These are phyloP conservation scores for Cardamine occulta DNA, from an alignment of 345 rosid genomes.

Conservation along the genomic window DNA sequence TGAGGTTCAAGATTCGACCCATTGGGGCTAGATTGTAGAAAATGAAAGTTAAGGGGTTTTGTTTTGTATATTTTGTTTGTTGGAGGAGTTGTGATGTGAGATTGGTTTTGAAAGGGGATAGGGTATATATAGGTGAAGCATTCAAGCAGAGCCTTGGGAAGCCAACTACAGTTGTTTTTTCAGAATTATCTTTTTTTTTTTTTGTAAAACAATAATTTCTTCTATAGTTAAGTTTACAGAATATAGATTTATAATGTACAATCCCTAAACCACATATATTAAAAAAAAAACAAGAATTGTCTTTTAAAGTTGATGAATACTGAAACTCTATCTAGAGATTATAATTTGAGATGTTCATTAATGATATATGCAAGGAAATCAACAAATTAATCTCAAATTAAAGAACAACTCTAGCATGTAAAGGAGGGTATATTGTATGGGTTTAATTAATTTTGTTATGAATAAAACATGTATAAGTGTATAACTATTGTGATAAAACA, in stretches of 20 bases:
- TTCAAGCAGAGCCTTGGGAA: constrained; percentile 31
- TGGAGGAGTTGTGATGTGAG: constrained; percentile 33
- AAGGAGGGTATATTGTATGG: not conserved
- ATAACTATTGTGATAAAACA: not conserved
- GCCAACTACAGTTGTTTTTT: constrained; percentile 38
- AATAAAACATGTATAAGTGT: not conserved
- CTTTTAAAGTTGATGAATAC: constrained; percentile 10
- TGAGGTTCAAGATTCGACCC: constrained; percentile 32
- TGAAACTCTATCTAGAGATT: too few species aligned
- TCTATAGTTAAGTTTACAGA: not conserved
- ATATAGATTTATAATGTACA: not conserved
- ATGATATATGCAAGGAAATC: not conserved
- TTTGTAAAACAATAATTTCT: not conserved
- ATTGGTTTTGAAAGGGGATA: constrained; percentile 39
- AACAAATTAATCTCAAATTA: not conserved
- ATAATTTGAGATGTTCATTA: not conserved
- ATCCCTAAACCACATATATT: too few species aligned
- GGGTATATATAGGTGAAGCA: constrained; percentile 31
- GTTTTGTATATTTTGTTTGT: constrained; percentile 23
- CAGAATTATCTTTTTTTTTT: not conserved
- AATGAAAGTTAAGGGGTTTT: constrained; percentile 17
- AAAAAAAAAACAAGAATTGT: not conserved
- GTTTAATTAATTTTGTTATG: constrained; percentile 7
- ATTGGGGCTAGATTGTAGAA: constrained; percentile 18
- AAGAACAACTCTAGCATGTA: not conserved